These are phyloP conservation scores for Ormosia semicastrata DNA, from an alignment of 306 rosid species.

Conservation along the genomic window DNA sequence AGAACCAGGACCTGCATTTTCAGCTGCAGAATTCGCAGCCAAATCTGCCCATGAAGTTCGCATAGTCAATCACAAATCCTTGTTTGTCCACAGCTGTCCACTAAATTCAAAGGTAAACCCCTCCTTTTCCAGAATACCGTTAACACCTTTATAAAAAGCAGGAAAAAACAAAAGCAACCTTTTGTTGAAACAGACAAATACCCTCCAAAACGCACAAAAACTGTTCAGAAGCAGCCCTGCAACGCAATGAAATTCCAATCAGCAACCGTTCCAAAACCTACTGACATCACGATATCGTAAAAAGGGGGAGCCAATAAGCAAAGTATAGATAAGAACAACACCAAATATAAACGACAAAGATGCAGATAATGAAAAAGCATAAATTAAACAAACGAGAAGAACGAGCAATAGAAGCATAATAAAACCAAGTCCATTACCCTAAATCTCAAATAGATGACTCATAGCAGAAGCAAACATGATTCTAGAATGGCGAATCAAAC, in stretches of 20 bases:
- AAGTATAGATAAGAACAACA: background rate
- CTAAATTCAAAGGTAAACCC: background rate
- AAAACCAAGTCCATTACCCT: background rate
- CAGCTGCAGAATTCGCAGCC: slow-evolving; percentile 71
- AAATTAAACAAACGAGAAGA: background rate
- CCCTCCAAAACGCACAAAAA: background rate
- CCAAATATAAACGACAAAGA: background rate
- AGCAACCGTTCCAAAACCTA: background rate
- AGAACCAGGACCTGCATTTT: slow-evolving; percentile 49
- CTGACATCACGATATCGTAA: background rate
- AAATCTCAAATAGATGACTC: background rate
- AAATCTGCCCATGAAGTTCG: slow-evolving; percentile 78
- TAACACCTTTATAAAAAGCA: background rate
- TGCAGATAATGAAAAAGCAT: background rate
- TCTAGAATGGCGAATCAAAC: slow-evolving; percentile 5
- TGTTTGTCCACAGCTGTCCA: slow-evolving; percentile 12
- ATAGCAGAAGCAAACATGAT: background rate
- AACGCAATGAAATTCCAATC: background rate
- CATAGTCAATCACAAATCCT: slow-evolving; percentile 47
- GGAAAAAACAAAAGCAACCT: background rate
- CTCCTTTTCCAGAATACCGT: background rate
- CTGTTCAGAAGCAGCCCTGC: slow-evolving; percentile 7
- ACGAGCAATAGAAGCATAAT: background rate
- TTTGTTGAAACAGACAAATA: background rate
- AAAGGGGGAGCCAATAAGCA: background rate